Base-by-base conservation (phyloP, 2,329 filamentous ascomycete species). In the Fusarium nurragi region DNA sequence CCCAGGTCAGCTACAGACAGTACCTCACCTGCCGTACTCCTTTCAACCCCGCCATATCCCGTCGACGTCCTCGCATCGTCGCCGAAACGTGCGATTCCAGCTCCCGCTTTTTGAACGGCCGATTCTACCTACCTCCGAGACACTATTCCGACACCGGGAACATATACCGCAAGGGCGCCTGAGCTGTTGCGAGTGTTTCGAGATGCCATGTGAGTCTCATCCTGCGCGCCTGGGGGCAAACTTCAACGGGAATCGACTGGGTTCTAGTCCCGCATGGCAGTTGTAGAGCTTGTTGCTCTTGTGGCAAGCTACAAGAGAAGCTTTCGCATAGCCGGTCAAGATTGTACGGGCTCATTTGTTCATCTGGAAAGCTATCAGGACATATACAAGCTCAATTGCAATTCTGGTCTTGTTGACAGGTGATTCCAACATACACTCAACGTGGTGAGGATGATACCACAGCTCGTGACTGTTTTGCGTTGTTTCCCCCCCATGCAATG, bases 201-300 rank as follows among this genome's bases (percentile, higher is more conserved):
- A 76, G 70, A 78, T 77, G 76, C 76, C 76, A 64, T 77, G 76
- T 78, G 71, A 77, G 76, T 77, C 61, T 68, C 48, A 54, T 38
- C 38, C 59, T 50, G 45, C 51, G 40, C 47, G 45, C 38, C 45
- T 60, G 40, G 47, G 53, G 53, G 46, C 53, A 48, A 44, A 37
- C 39, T 45, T 59, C 23, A 60, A 39, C 37, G 30, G 44, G 36
- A 41, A 23, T 41, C 61, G 38, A 54, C 52, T 32, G 40, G 43
- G 51, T 41, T 26, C 38, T 26, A 23, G 40, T 21, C 40, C 23
- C 45, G 56, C 21, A 22, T 36, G 56, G 54, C 21, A 23, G 47
- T 49, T 63, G 38, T 41, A 45, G 43, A 67, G 46, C 60, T 64
- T 49, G 60, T 40, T 43, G 59, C 44, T 21, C 16, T 45, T 34